phyloP scores from a whole-genome alignment of 495 filamentous ascomycete species.

The Cudoniella acicularis region DNA sequence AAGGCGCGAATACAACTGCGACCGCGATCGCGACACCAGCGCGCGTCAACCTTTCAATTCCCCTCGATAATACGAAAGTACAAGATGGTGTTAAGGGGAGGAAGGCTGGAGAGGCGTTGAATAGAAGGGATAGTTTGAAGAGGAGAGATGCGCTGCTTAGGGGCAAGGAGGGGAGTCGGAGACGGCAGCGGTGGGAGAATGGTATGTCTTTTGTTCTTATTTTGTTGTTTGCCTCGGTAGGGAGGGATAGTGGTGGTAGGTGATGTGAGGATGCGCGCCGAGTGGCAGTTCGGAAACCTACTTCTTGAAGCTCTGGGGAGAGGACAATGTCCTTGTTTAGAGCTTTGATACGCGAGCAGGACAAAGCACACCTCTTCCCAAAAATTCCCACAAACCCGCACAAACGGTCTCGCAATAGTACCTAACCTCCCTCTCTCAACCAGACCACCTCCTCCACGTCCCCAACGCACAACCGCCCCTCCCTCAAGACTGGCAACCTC shows the following conservation, averaged over 20 bases:
- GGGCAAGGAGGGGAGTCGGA: slow-evolving; percentile 87
- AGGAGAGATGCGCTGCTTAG: slow-evolving; percentile 73
- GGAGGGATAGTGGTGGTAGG: neutral
- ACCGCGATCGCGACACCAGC: slow-evolving; percentile 44
- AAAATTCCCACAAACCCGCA: neutral
- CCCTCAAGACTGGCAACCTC: slow-evolving; percentile 74
- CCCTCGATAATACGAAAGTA: slow-evolving; percentile 32
- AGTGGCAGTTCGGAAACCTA: no score
- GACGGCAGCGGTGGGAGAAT: slow-evolving; percentile 92
- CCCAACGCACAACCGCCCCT: slow-evolving; percentile 81
- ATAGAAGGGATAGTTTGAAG: slow-evolving; percentile 43
- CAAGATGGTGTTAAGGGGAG: neutral
- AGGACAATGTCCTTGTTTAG: no score
- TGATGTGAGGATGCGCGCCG: no score
- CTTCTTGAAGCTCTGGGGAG: no score
- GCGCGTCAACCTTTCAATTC: slow-evolving; percentile 42
- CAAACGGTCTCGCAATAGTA: neutral
- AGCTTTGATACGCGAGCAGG: no score
- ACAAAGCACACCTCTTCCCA: neutral
- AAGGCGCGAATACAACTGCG: slow-evolving; percentile 47
- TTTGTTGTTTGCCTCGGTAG: neutral
- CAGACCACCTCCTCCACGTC: slow-evolving; percentile 83
- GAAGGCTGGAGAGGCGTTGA: slow-evolving; percentile 16
- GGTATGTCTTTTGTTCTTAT: slow-evolving; percentile 52
- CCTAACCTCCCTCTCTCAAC: neutral